These are phyloP conservation scores for Jacaranda mimosifolia DNA, from an alignment of 257 asterid genomes.

Conservation along the genomic window DNA sequence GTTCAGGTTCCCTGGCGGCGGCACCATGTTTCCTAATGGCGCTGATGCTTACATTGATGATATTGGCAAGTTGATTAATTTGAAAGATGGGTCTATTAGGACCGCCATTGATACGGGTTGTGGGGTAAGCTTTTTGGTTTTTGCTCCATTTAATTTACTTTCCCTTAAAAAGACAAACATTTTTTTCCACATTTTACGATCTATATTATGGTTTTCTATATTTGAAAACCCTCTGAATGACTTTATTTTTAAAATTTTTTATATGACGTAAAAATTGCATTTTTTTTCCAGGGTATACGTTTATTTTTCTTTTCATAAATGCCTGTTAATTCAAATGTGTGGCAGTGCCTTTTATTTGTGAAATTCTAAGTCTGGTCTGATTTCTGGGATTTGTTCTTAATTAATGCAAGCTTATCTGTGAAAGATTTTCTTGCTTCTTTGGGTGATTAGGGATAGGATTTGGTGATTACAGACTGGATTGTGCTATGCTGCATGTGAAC, in stretches of 20 bases:
- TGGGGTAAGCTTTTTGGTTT: conserved; percentile 59
- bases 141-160: not conserved
- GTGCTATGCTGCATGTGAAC: conserved; percentile 1
- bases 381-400: not conserved
- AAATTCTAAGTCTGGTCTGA: not conserved
- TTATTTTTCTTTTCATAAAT: not conserved
- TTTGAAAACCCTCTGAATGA: not conserved
- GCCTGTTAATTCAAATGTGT: not conserved
- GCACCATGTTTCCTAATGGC: conserved; percentile 89
- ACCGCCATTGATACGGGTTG: conserved; percentile 96
- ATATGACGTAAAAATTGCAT: not conserved
- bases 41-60: conserved; percentile 82
- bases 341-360: not conserved
- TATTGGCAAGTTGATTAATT: conserved; percentile 69
- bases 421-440: not conserved
- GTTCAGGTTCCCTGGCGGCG: conserved; percentile 90
- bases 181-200: no score
- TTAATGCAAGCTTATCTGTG: conserved; percentile 22
- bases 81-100: conserved; percentile 80
- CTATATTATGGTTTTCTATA: no score
- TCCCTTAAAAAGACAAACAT: not conserved
- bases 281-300: not conserved
- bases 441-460: conserved; percentile 33
- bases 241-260: not conserved
- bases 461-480: conserved; percentile 33